A percentile compares a stretch with the other conserved stretches of the same genome.
Evolutionary conservation across 2,329 filamentous ascomycete species (phyloP).

Genomic region (Cercospora zeae-maydis): DNA sequence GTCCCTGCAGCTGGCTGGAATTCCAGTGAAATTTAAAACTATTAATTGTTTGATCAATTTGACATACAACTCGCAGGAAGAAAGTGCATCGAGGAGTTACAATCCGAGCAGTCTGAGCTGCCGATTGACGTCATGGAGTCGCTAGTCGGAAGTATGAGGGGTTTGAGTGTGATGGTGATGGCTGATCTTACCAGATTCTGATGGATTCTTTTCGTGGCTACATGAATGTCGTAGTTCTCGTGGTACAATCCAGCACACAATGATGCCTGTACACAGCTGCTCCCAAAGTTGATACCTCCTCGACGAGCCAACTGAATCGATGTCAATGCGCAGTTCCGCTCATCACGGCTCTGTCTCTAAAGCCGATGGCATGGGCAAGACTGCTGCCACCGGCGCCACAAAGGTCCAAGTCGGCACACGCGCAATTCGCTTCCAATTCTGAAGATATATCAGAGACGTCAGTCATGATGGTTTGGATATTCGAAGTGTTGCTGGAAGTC

Average conservation of each 20-base stretch:
- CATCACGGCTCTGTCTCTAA: background rate
- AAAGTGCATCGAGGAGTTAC: background rate
- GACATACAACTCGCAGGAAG: background rate
- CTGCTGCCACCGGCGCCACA: background rate
- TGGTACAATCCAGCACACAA: background rate
- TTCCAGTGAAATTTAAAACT: background rate
- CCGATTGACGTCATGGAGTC: background rate
- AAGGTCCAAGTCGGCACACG: background rate
- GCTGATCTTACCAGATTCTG: background rate
- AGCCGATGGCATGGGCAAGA: background rate
- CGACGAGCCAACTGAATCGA: background rate
- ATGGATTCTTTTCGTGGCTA: background rate
- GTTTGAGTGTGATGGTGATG: background rate
- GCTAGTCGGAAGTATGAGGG: background rate
- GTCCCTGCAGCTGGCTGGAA: background rate
- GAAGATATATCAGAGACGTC: background rate
- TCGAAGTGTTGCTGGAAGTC: background rate
- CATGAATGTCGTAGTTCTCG: background rate
- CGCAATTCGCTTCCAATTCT: background rate
- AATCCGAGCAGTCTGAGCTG: background rate
- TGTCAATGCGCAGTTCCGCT: background rate
- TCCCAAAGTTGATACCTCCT: background rate
- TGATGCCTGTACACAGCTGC: background rate
- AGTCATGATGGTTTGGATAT: background rate
- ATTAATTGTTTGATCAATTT: background rate